Conservation (phyloP, 306 rosid species). For the Geum urbanum region DNA sequence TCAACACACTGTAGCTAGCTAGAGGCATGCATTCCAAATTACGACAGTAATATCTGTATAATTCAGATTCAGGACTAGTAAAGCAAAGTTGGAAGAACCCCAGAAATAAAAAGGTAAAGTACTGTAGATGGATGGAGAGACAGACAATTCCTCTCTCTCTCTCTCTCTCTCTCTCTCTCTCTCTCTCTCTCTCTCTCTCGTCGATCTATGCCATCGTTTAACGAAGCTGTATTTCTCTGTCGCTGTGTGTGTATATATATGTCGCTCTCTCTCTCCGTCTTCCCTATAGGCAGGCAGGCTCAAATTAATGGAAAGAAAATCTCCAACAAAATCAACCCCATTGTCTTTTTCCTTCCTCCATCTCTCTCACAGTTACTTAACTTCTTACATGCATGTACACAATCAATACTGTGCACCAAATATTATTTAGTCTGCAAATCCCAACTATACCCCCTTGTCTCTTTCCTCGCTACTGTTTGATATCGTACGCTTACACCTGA, state of each 20-base stretch:
- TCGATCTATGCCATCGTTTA: neutral
- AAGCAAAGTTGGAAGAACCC: conserved; percentile 6
- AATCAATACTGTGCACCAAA: conserved; percentile 30
- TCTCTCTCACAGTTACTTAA: conserved; percentile 35
- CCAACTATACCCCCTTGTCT: conserved; percentile 31
- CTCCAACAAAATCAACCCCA: conserved; percentile 32
- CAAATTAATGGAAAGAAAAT: conserved; percentile 40
- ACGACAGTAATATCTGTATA: neutral
- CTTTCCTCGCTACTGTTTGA: conserved; percentile 17
- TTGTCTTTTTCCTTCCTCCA: conserved; percentile 30
- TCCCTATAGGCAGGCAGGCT: neutral
- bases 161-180: no score
- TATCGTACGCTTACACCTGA: neutral
- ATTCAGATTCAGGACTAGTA: conserved; percentile 1
- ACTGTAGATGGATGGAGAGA: conserved; percentile 3
- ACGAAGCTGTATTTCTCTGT: neutral
- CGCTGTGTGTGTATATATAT: neutral
- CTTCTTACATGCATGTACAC: conserved; percentile 30
- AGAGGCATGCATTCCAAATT: neutral
- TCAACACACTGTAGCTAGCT: neutral
- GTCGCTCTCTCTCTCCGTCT: conserved; percentile 6
- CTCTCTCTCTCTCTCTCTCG: neutral
- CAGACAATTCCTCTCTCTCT: conserved; percentile 1
- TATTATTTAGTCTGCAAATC: conserved; percentile 8
- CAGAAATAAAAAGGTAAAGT: neutral